Evolutionary conservation across 1,284 basidiomycete genomes (phyloP), one percentile per base, ranked within the genome.

Genomic region (Vanrija sp.): DNA sequence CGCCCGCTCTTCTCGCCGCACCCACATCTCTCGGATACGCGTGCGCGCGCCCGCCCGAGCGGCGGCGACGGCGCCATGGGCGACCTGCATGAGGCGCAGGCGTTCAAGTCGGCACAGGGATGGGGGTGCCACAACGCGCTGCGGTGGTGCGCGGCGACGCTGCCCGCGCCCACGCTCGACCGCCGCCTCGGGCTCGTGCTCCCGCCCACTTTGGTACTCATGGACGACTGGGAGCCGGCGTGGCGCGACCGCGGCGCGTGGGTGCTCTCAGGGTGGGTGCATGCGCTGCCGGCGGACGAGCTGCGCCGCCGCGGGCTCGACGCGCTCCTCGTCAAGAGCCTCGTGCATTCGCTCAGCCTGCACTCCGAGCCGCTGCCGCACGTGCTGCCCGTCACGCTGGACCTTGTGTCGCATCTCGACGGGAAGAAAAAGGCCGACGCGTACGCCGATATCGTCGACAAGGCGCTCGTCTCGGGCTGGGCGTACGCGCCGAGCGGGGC

Each of bases 161-260:
- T 51, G 10, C 34, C 34, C 18, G 21, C 19, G 19, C 25, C 16
- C 23, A 21, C 21, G 8, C 39, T 74, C 3, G 66, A 71, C 44
- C 58, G 63, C 43, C 55, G 66, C 15, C 66, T 77, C 6, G 70
- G 68, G 1, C 26, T 70, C 42, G 61, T 77, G 19, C 58, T 77
- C 3, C 76, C 76, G 6, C 74, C 76, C 1, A 75, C 73, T 0
- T 49, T 77, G 25, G 67, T 68, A 26, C 54, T 77, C 54, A 68
- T 77, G 68, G 76, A 77, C 58, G 76, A 77, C 52, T 77, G 67
- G 62, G 73, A 76, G 25, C 68, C 76, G 0, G 43, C 51, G 1
- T 77, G 70, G 64, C 67, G 76, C 1, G 60, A 60, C 5, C 52
- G 58, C 26, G 76, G 74, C 5, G 65, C 67, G 1, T 43, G 51